A percentile compares a stretch with the other conserved stretches of the same genome.
phyloP scores from a whole-genome alignment of 140 eudicot genomes.

The Ambrosia hybrid region DNA sequence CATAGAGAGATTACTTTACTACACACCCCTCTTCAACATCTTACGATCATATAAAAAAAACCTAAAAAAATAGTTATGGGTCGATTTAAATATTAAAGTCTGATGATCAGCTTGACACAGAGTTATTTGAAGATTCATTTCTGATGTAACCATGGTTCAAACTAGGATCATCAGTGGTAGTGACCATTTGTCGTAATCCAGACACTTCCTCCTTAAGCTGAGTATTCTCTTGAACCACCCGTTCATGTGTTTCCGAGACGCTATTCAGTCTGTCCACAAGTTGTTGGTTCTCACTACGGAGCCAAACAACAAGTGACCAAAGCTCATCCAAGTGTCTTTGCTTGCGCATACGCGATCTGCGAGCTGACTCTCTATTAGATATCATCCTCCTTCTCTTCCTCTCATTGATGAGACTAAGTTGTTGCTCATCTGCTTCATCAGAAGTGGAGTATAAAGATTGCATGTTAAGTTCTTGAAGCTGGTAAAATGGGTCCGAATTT shows the following conservation, averaged over 20 bases:
- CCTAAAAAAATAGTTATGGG: constrained; percentile 3
- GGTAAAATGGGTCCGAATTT: constrained; percentile 53
- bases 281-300: constrained; percentile 84
- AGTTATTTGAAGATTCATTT: constrained; percentile 42
- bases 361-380: constrained; percentile 94
- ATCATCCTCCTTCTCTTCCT: constrained; percentile 94
- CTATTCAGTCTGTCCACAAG: constrained; percentile 72
- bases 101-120: constrained; percentile 30
- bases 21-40: constrained; percentile 21
- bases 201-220: constrained; percentile 80
- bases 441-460: constrained; percentile 72
- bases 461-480: constrained; percentile 55
- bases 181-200: constrained; percentile 64
- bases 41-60: constrained; percentile 16
- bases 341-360: constrained; percentile 94
- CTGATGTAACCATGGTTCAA: constrained; percentile 32
- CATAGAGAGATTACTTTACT: constrained; percentile 23
- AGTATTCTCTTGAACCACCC: constrained; percentile 64
- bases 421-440: constrained; percentile 95
- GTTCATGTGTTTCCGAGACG: constrained; percentile 66
- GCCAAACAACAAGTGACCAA: constrained; percentile 90
- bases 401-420: constrained; percentile 72
- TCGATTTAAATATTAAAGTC: constrained; percentile 18
- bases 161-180: constrained; percentile 49
- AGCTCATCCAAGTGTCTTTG: constrained; percentile 96